Conservation (phyloP, 2,329 filamentous ascomycete species). For the Botrytis pseudocinerea region DNA sequence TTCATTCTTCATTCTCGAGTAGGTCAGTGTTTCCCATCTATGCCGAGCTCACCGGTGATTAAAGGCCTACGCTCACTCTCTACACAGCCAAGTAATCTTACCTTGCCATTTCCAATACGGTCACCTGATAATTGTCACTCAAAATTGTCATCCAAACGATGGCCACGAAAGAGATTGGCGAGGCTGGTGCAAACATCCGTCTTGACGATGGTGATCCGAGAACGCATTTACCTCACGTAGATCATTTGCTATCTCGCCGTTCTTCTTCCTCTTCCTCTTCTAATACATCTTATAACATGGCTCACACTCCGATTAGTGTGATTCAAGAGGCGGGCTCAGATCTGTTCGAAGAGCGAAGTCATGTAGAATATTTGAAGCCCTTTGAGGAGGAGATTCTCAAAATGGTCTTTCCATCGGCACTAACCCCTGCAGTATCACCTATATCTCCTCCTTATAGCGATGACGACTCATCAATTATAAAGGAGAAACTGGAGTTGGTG, state of each 20-base stretch:
- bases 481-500: background rate
- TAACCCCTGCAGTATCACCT: background rate
- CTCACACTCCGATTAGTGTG: background rate
- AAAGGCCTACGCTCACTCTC: background rate
- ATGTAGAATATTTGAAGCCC: background rate
- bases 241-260: background rate
- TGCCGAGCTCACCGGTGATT: background rate
- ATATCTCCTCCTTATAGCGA: background rate
- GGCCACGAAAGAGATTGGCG: background rate
- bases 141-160: background rate
- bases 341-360: background rate
- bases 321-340: background rate
- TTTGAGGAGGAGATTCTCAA: constrained; percentile 11
- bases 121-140: background rate
- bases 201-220: background rate
- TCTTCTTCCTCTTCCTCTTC: constrained; percentile 4
- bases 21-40: background rate
- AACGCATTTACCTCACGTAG: background rate
- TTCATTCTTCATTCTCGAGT: background rate
- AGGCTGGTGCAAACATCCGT: background rate
- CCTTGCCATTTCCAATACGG: background rate
- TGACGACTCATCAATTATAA: background rate
- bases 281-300: background rate
- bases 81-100: background rate
- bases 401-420: background rate